Evolutionary conservation across 495 filamentous ascomycete genomes (phyloP).

Genomic region (Aspergillus hancockii): DNA sequence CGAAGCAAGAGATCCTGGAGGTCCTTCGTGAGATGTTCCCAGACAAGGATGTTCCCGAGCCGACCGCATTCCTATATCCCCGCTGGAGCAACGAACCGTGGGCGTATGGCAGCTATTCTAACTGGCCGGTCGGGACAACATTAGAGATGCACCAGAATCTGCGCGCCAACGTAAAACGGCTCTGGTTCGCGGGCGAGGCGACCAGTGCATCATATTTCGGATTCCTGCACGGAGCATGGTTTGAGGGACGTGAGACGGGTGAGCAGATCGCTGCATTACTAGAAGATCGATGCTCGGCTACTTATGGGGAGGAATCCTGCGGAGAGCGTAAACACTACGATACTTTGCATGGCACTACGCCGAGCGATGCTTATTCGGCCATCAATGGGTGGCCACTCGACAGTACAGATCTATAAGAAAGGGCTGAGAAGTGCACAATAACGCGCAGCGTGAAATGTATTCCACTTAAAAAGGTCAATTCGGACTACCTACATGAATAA

Average conservation of each 20-base stretch:
- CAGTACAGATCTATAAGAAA: slow-evolving; percentile 9
- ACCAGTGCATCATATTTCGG: slow-evolving; percentile 69
- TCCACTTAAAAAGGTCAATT: no score
- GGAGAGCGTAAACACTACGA: slow-evolving; percentile 27
- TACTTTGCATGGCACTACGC: slow-evolving; percentile 31
- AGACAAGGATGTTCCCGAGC: slow-evolving; percentile 61
- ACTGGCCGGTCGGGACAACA: slow-evolving; percentile 67
- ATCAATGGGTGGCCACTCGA: slow-evolving; percentile 37
- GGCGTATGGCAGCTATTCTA: slow-evolving; percentile 69
- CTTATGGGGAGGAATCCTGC: slow-evolving; percentile 12
- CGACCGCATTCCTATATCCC: slow-evolving; percentile 68
- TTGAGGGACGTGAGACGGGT: slow-evolving; percentile 57
- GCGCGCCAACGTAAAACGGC: slow-evolving; percentile 59
- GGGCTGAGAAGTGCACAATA: no score
- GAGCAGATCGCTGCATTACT: slow-evolving; percentile 48
- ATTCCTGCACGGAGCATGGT: slow-evolving; percentile 68
- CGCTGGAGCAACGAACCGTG: slow-evolving; percentile 68
- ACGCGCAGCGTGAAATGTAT: no score
- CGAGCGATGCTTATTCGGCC: slow-evolving; percentile 13
- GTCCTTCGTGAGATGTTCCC: slow-evolving; percentile 69
- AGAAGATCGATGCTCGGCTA: neutral
- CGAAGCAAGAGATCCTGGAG: slow-evolving; percentile 58
- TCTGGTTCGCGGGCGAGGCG: slow-evolving; percentile 75
- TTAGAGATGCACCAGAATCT: slow-evolving; percentile 71
- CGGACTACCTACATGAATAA: no score